A percentile compares a stretch with the other conserved stretches of the same genome.
phyloP scores from a whole-genome alignment of 306 rosid species.

The Erythrophleum fordii region DNA sequence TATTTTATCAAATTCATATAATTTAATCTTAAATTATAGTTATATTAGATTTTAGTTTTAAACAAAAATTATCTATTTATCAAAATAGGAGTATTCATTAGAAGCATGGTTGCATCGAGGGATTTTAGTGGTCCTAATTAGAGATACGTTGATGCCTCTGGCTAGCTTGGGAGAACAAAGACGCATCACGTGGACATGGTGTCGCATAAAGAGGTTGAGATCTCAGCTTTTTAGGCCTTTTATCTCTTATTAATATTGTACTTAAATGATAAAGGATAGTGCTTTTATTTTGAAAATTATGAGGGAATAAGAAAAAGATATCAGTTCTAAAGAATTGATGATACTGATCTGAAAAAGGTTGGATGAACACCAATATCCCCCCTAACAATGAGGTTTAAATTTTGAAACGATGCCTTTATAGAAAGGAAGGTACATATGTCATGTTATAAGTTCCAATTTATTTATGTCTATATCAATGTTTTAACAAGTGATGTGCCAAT shows the following conservation, averaged over 20 bases:
- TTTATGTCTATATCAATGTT: too few species aligned
- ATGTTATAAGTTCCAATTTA: too few species aligned
- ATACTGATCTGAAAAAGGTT: too few species aligned
- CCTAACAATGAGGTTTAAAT: too few species aligned
- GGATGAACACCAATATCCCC: too few species aligned
- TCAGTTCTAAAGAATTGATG: too few species aligned
- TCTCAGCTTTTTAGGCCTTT: background rate
- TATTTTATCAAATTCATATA: background rate
- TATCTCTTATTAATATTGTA: background rate
- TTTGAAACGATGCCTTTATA: too few species aligned
- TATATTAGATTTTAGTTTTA: too few species aligned
- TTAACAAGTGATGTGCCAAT: too few species aligned
- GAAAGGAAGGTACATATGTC: too few species aligned
- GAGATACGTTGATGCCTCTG: background rate
- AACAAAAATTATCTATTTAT: background rate
- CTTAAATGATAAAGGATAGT: background rate
- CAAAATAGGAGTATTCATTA: background rate
- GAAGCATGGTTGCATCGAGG: background rate
- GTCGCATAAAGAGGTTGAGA: background rate
- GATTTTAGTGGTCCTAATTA: background rate
- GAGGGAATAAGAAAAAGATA: too few species aligned
- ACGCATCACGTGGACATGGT: background rate
- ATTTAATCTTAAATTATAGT: background rate
- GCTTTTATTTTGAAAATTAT: too few species aligned
- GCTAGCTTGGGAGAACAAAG: conserved; percentile 5